Percentiles rank a stretch among this genome's conserved stretches.
Conservation (phyloP, 441 rosid genomes). For the Mallotus repandus region DNA sequence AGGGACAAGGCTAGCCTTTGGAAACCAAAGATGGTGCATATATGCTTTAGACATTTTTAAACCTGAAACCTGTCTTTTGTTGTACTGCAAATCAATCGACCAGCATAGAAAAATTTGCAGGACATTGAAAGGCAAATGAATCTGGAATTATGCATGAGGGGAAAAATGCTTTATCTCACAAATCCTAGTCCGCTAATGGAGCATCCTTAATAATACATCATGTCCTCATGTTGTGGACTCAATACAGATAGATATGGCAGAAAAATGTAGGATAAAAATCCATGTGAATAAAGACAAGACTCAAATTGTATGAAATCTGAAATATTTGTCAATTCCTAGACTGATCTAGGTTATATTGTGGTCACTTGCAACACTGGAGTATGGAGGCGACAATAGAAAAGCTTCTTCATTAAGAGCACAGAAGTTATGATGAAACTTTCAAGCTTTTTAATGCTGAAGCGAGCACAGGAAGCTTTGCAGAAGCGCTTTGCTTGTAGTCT, state of each 20-base stretch:
- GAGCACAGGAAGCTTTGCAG: slow-evolving; percentile 63
- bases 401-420: slow-evolving; percentile 15
- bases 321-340: slow-evolving; percentile 11
- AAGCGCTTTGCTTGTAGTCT: slow-evolving; percentile 79
- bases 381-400: slow-evolving; percentile 13
- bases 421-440: slow-evolving; percentile 43
- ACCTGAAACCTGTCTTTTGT: no score
- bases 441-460: slow-evolving; percentile 65
- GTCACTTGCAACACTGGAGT: slow-evolving; percentile 6
- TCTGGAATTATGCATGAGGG: background rate
- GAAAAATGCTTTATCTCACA: slow-evolving; percentile 1
- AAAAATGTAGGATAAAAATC: no score
- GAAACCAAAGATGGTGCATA: no score
- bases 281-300: background rate
- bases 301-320: slow-evolving; percentile 1
- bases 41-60: no score
- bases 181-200: slow-evolving; percentile 12
- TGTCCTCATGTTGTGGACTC: slow-evolving; percentile 19
- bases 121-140: background rate
- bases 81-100: background rate
- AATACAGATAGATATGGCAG: background rate
- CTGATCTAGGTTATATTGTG: background rate
- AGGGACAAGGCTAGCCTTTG: no score
- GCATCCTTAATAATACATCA: slow-evolving; percentile 22
- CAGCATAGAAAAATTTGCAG: no score